Conservation (phyloP, 176 grass and related monocot species). For the Avena eriantha region DNA sequence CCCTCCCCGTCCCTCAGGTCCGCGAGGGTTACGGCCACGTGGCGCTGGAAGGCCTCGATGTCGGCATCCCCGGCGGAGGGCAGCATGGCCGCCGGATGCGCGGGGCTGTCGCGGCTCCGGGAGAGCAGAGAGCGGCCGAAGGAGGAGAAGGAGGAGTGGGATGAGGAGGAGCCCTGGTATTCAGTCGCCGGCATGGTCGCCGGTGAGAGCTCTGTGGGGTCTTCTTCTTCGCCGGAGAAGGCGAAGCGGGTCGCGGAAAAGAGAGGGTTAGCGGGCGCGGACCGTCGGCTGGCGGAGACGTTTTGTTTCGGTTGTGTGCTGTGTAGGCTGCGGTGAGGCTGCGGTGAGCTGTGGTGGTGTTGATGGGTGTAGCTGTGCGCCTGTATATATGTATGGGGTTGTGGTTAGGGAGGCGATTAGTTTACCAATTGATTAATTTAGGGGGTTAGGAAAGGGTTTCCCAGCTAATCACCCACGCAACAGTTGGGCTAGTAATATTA, state of each 20-base stretch:
- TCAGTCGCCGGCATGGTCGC: constrained; percentile 84
- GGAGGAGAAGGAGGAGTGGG: constrained; percentile 59
- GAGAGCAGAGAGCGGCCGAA: constrained; percentile 70
- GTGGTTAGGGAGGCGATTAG: constrained; percentile 27
- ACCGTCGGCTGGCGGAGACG: background rate
- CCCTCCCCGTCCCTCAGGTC: constrained; percentile 43
- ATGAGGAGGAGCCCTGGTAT: constrained; percentile 65
- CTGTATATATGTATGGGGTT: constrained; percentile 27
- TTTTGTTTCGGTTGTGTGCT: constrained; percentile 11
- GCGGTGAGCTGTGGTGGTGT: background rate
- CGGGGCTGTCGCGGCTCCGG: constrained; percentile 62
- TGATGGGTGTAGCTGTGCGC: background rate
- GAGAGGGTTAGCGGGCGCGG: constrained; percentile 4
- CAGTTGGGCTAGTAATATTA: constrained; percentile 40
- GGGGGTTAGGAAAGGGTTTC: background rate
- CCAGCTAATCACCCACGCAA: background rate
- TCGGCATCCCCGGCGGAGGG: constrained; percentile 3
- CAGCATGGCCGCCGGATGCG: constrained; percentile 35
- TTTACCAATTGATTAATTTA: background rate
- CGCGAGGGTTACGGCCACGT: constrained; percentile 54
- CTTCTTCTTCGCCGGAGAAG: background rate
- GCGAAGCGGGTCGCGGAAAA: constrained; percentile 9
- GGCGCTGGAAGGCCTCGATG: constrained; percentile 77
- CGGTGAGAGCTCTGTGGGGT: background rate
- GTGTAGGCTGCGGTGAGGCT: background rate